Percentiles rank a stretch among this genome's conserved stretches.
Evolutionary conservation across 23 red algal genomes (phyloP).

Genomic region (Porphyridium purpureum): DNA sequence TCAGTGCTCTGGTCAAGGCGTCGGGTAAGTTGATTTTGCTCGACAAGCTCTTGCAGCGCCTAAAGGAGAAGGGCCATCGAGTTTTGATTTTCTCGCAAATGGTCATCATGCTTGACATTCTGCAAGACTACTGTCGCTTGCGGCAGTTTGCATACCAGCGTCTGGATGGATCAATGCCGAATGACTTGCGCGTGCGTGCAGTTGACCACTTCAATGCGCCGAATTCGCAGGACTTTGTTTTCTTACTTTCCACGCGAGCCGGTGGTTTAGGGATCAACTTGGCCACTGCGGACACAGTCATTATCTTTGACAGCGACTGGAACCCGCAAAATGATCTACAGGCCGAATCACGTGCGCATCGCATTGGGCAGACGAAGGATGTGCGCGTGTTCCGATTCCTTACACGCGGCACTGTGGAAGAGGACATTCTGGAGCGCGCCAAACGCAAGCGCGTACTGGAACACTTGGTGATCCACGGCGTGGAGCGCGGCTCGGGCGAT

Average conservation of each 20-base stretch:
- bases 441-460: constrained; percentile 90
- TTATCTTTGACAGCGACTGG: constrained; percentile 95
- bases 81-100: constrained; percentile 97
- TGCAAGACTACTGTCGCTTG: constrained; percentile 89
- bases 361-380: constrained; percentile 90
- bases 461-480: constrained; percentile 82
- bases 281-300: constrained; percentile 83
- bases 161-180: constrained; percentile 70
- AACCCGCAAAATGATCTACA: constrained; percentile 94
- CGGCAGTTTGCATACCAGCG: constrained; percentile 73
- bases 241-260: constrained; percentile 72
- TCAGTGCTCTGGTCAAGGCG: constrained; percentile 45
- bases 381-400: constrained; percentile 86
- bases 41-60: constrained; percentile 70
- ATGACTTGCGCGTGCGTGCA: constrained; percentile 53
- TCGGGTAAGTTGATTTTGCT: constrained; percentile 85
- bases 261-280: constrained; percentile 86
- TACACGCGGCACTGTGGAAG: constrained; percentile 72
- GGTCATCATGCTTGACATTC: constrained; percentile 93
- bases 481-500: constrained; percentile 49
- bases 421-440: constrained; percentile 85
- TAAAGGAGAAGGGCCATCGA: constrained; percentile 66
- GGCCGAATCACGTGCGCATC: constrained; percentile 77
- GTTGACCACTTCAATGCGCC: constrained; percentile 94
- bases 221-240: constrained; percentile 71